phyloP scores from a whole-genome alignment of 148 eudicot genomes.

The Vaccinium corymbosum region DNA sequence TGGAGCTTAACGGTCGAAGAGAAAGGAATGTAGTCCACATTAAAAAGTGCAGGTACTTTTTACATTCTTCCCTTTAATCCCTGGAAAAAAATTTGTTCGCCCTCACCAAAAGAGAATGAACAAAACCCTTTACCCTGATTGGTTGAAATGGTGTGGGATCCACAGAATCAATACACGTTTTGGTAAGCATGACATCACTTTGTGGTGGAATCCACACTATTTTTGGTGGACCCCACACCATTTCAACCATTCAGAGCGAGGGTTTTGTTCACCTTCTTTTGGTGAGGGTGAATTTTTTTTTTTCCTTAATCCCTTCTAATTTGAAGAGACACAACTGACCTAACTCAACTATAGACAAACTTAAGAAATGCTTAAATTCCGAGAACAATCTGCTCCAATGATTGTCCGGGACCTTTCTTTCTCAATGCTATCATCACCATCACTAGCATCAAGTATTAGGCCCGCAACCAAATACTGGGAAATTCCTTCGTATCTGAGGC shows the following conservation, averaged over 20 bases:
- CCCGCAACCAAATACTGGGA: not conserved
- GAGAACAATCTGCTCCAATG: not conserved
- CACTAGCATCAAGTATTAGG: not conserved
- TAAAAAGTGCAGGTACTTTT: slow-evolving; percentile 80
- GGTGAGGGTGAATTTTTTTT: no score
- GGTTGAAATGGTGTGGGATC: no score
- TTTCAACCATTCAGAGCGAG: no score
- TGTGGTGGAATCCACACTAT: no score
- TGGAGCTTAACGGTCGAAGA: slow-evolving; percentile 53
- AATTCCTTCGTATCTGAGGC: not conserved
- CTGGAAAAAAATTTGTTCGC: no score
- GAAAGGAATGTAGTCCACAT: slow-evolving; percentile 77
- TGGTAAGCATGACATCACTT: no score
- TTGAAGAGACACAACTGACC: not conserved
- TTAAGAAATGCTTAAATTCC: not conserved
- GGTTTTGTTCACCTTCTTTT: no score
- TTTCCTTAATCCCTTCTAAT: not conserved
- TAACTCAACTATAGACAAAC: slow-evolving; percentile 8
- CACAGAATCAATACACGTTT: no score
- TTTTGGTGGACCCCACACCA: no score
- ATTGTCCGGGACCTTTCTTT: slow-evolving; percentile 5
- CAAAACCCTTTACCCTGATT: no score
- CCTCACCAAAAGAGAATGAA: no score
- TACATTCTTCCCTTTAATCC: not conserved
- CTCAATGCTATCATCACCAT: not conserved